Conservation (phyloP, 164 flowering plant genomes). For the Magnolia officinalis region DNA sequence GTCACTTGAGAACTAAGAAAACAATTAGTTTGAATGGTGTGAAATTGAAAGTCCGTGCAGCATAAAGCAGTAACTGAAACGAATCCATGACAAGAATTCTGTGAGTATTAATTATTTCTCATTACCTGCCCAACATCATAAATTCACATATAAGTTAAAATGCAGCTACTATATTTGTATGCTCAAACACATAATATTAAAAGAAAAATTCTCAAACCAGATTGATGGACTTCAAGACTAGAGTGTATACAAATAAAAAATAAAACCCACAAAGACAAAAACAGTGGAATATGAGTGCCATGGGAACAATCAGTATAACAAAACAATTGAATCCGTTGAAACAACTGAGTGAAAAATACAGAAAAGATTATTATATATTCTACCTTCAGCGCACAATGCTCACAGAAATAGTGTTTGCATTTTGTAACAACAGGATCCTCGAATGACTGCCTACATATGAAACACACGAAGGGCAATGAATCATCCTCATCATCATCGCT, state of each 20-base stretch:
- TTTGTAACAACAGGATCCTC: constrained; percentile 83
- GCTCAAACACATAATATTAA: too few relatives aligned
- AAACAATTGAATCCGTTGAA: neutral
- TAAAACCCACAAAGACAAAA: too few relatives aligned
- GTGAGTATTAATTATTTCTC: neutral
- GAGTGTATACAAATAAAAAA: too few relatives aligned
- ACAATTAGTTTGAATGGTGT: neutral
- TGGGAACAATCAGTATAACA: neutral
- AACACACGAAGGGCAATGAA: constrained; percentile 77
- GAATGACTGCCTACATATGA: constrained; percentile 75
- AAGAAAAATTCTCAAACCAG: neutral
- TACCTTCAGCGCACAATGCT: constrained; percentile 94
- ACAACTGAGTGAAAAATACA: too few relatives aligned
- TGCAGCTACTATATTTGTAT: neutral
- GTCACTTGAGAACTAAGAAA: neutral
- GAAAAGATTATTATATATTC: too few relatives aligned
- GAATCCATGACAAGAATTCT: neutral
- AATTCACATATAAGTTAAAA: too few relatives aligned
- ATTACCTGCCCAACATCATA: neutral
- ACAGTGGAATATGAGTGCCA: neutral
- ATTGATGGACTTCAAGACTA: too few relatives aligned
- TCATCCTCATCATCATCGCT: constrained; percentile 68
- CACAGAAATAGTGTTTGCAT: constrained; percentile 95
- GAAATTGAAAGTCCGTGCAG: neutral
- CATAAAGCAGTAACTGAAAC: neutral